Evolutionary conservation across 2,329 filamentous ascomycete genomes (phyloP), one percentile per base, ranked within the genome.

Genomic region (Alternaria sp.): DNA sequence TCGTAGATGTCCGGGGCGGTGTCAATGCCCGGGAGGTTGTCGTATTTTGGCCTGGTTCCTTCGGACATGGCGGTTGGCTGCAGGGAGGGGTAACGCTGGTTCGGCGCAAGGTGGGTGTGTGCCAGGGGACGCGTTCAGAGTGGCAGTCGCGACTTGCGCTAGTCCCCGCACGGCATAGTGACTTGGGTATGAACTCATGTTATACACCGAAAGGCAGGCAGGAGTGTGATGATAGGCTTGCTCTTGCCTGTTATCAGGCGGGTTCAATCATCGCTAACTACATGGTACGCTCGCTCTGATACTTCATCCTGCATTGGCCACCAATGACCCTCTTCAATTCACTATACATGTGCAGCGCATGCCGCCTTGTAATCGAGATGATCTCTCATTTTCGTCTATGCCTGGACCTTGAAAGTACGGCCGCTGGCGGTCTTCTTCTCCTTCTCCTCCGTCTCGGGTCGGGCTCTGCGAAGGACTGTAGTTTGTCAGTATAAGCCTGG

Each of bases 401-500:
- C 84, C 71, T 89, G 88, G 21, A 89, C 87, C 72, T 86, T 86
- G 88, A 99, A 99, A 46, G 94, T 97, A 75, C 96, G 89, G 69
- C 96, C 96, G 80, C 93, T 98, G 50, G 96, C 96, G 61, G 96
- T 99, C 89, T 99, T 99, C 77, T 93, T 90, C 84, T 99, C 96
- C 84, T 95, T 95, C 82, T 98, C 96, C 82, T 98, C 95, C 74
- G 91, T 94, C 80, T 99, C 96, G 46, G 96, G 96, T 75, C 96
- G 88, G 64, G 96, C 96, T 84, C 96, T 89, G 79, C 96, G 95
- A 70, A 99, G 87, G n/a, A 99, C 95, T 97, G 75, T 30, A 21
- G 37, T 25, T 45, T 49, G 72, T 86, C 71, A 86, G 82, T 63
- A 58, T 20, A 41, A n/a, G 33, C 2, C 44, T 41, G 15, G 5